These are phyloP conservation scores for Pulveroboletus sp. DNA, from an alignment of 768 basidiomycete species.

Conservation along the genomic window DNA sequence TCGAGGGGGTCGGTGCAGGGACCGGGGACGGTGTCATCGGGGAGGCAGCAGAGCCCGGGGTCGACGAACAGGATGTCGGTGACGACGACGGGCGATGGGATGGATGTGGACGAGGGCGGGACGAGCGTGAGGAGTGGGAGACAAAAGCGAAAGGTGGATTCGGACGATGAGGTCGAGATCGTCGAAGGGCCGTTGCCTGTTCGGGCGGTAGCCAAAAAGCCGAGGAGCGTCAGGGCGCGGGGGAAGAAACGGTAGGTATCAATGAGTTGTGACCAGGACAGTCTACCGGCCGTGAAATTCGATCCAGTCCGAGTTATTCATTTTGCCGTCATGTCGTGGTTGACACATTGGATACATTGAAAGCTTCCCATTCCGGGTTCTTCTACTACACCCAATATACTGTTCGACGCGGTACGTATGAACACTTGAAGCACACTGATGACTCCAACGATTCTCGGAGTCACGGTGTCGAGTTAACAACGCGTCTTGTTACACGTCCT, in stretches of 20 bases:
- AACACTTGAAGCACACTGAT: too few species aligned
- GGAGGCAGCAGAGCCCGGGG: constrained; percentile 48
- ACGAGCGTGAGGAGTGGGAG: not conserved
- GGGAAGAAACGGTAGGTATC: constrained; percentile 39
- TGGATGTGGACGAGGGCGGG: constrained; percentile 41
- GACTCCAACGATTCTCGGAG: too few species aligned
- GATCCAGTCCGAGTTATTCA: too few species aligned
- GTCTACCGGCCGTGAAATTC: too few species aligned
- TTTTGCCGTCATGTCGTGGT: too few species aligned
- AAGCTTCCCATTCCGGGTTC: too few species aligned
- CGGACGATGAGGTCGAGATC: constrained; percentile 56
- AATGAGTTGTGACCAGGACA: too few species aligned
- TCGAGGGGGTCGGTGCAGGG: constrained; percentile 34
- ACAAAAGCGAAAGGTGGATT: constrained; percentile 50
- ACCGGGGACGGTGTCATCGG: constrained; percentile 26
- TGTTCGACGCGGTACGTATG: too few species aligned
- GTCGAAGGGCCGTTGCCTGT: constrained; percentile 43
- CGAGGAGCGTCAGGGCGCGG: constrained; percentile 33
- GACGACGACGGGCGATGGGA: constrained; percentile 41
- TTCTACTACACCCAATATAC: too few species aligned
- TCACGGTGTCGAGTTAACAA: too few species aligned
- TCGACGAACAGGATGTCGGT: constrained; percentile 39
- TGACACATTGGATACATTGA: too few species aligned
- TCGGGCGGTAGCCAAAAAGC: constrained; percentile 36
- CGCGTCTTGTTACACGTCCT: too few species aligned